Evolutionary conservation across 768 basidiomycete species (phyloP).

Genomic region (Tephrocybe sp.): DNA sequence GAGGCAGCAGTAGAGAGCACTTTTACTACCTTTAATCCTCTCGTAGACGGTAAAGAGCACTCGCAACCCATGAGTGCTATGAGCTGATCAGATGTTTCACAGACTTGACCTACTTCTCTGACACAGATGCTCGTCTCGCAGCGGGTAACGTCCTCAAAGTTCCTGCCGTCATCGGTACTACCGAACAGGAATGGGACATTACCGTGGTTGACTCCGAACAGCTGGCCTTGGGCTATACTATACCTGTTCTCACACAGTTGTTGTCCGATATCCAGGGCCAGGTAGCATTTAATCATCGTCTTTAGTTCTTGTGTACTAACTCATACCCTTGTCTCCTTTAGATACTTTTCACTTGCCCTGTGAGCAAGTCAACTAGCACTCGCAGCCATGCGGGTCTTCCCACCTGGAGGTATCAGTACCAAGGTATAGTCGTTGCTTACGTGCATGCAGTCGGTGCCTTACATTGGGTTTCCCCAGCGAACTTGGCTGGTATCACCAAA

Average conservation of each 20-base stretch:
- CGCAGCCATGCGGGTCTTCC: conserved; percentile 10
- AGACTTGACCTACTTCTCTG: conserved; percentile 34
- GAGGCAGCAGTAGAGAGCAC: conserved; percentile 29
- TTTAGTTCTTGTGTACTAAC: too few species aligned
- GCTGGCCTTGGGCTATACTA: background rate
- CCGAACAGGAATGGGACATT: conserved; percentile 23
- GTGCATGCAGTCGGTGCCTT: conserved; percentile 22
- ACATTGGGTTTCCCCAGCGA: background rate
- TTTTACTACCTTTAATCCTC: conserved; percentile 22
- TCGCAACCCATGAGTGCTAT: background rate
- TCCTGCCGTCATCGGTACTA: conserved; percentile 23
- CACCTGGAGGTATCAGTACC: conserved; percentile 19
- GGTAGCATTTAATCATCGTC: too few species aligned
- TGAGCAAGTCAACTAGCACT: conserved; percentile 3
- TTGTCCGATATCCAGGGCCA: conserved; percentile 9
- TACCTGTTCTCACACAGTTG: conserved; percentile 11
- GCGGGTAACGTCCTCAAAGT: conserved; percentile 14
- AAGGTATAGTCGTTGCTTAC: conserved; percentile 21
- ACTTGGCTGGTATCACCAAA: conserved; percentile 33
- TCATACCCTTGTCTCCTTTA: background rate
- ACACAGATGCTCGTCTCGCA: conserved; percentile 16
- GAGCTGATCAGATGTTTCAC: background rate
- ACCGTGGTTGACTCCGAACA: background rate
- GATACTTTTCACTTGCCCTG: conserved; percentile 16
- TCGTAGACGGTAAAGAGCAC: conserved; percentile 27